These are phyloP conservation scores for Helianthus tuberosus DNA, from an alignment of 129 eudicot genomes.

Conservation along the genomic window DNA sequence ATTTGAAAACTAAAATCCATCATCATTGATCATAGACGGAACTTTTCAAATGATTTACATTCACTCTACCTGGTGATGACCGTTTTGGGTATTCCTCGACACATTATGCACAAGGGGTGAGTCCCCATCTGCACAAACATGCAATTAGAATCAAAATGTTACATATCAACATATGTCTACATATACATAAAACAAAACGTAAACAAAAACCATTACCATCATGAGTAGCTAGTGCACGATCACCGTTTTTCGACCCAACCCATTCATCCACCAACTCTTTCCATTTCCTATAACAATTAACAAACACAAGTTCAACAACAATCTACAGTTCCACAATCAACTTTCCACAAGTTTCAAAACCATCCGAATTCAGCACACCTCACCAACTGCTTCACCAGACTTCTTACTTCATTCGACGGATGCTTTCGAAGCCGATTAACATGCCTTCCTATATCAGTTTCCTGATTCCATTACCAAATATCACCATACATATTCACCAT, in stretches of 20 bases:
- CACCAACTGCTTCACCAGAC: conserved; percentile 81
- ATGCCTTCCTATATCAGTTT: conserved; percentile 92
- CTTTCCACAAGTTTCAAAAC: not conserved
- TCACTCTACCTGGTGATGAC: conserved; percentile 59
- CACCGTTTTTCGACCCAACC: conserved; percentile 65
- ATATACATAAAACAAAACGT: not conserved
- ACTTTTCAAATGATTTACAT: not conserved
- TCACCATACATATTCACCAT: not conserved
- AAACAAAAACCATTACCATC: conserved; percentile 45
- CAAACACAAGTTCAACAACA: not conserved
- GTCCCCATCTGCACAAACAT: conserved; percentile 69
- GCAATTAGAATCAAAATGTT: conserved; percentile 2
- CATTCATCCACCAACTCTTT: conserved; percentile 96
- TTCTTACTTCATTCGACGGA: conserved; percentile 67
- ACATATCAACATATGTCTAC: not conserved
- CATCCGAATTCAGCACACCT: conserved; percentile 46
- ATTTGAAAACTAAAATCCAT: not conserved
- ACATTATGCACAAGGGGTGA: conserved; percentile 62
- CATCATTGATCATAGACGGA: not conserved
- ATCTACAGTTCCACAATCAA: not conserved
- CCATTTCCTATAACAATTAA: conserved; percentile 67
- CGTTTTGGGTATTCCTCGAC: conserved; percentile 53
- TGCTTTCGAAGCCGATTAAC: conserved; percentile 86
- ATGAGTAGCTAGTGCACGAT: conserved; percentile 40
- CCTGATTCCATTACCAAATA: conserved; percentile 36